Conservation (phyloP, 2,329 filamentous ascomycete genomes). For the Parastagonospora nodorum region DNA sequence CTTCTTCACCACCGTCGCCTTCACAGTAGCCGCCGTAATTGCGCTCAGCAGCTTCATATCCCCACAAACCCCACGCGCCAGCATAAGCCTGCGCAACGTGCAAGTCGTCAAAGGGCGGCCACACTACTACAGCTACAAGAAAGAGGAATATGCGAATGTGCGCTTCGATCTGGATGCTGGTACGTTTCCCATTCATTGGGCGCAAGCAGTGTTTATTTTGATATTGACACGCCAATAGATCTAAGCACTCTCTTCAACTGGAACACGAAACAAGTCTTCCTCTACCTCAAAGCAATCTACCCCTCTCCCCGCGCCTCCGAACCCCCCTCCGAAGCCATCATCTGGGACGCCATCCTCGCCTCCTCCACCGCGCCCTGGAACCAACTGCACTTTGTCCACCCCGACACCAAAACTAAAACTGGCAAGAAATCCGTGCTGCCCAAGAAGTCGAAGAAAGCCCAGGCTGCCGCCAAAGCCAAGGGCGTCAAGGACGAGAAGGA, state of each 20-base stretch:
- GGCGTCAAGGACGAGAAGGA: not conserved
- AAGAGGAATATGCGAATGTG: constrained; percentile 94
- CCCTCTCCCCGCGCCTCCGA: constrained; percentile 51
- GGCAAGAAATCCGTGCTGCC: constrained; percentile 9
- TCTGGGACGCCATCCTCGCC: constrained; percentile 96
- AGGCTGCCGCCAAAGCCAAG: constrained; percentile 20
- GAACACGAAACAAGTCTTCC: constrained; percentile 99
- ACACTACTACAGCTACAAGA: constrained; percentile 92
- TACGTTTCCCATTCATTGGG: constrained; percentile 32
- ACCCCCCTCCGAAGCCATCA: constrained; percentile 69
- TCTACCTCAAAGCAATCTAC: constrained; percentile 87
- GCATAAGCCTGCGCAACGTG: constrained; percentile 72
- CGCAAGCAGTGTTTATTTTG: too few species aligned
- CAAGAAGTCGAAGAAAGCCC: constrained; percentile 45
- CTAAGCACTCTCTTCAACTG: constrained; percentile 92
- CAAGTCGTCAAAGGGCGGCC: constrained; percentile 90
- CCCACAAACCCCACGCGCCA: constrained; percentile 70
- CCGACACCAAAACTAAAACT: constrained; percentile 60
- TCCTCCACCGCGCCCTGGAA: constrained; percentile 64
- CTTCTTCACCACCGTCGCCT: constrained; percentile 95
- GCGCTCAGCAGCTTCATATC: constrained; percentile 77
- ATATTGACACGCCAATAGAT: constrained; percentile 55
- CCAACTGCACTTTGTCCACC: constrained; percentile 58
- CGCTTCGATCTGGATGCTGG: constrained; percentile 87
- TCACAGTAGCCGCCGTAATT: constrained; percentile 77